Evolutionary conservation across 108 stramenopile genomes (phyloP).

Genomic region (Schizochytrium sp.): DNA sequence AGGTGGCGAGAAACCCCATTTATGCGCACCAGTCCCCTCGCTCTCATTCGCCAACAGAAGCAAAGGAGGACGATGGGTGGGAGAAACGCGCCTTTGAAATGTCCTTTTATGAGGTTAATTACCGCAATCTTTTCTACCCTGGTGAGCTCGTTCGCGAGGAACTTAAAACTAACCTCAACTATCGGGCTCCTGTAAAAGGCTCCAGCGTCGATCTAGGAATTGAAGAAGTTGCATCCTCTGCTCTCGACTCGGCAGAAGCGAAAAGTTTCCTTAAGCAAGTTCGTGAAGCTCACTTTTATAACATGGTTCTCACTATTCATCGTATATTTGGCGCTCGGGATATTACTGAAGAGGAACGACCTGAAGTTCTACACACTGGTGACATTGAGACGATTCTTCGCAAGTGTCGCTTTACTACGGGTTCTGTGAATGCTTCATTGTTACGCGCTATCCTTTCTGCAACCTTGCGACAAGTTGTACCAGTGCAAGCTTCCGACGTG

Average conservation of each 20-base stretch:
- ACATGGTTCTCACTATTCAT: constrained; percentile 44
- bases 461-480: not conserved
- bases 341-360: not conserved
- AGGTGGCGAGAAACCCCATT: not conserved
- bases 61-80: not conserved
- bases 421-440: not conserved
- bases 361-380: constrained; percentile 32
- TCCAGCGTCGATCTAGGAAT: not conserved
- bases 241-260: not conserved
- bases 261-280: not conserved
- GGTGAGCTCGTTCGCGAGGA: not conserved
- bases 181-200: not conserved
- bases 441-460: not conserved
- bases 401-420: not conserved
- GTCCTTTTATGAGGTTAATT: not conserved
- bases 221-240: not conserved
- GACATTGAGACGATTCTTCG: constrained; percentile 49
- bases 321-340: not conserved
- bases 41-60: too few species aligned
- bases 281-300: constrained; percentile 29
- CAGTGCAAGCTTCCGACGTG: not conserved
- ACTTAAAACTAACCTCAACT: not conserved
- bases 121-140: not conserved
- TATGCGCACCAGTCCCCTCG: too few species aligned
- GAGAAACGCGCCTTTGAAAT: not conserved